phyloP scores from a whole-genome alignment of 2,329 filamentous ascomycete genomes.

The Nakataea oryzae region DNA sequence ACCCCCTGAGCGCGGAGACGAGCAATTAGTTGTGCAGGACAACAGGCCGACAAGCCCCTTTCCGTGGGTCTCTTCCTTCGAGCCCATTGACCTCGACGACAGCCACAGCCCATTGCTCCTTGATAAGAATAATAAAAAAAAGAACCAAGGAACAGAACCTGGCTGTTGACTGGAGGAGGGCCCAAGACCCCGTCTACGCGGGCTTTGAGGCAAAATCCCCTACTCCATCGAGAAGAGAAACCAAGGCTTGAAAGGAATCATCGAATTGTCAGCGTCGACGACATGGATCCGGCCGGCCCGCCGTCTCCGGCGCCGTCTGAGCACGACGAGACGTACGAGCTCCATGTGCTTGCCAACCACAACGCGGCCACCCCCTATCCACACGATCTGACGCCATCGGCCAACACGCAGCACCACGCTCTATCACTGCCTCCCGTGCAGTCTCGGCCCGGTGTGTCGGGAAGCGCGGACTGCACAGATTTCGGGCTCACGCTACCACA shows the following conservation, averaged over 20 bases:
- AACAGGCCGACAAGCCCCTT: background rate
- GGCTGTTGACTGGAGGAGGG: background rate
- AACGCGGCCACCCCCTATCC: constrained; percentile 22
- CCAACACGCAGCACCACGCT: constrained; percentile 15
- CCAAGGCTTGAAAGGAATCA: background rate
- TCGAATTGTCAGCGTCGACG: background rate
- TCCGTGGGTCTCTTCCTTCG: background rate
- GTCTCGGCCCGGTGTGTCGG: constrained; percentile 3
- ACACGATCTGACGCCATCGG: constrained; percentile 15
- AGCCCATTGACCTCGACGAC: background rate
- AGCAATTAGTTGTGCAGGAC: background rate
- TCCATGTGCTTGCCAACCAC: constrained; percentile 33
- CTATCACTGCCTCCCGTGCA: constrained; percentile 25
- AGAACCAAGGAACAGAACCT: background rate
- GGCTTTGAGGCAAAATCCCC: background rate
- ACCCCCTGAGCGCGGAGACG: background rate
- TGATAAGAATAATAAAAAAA: no score
- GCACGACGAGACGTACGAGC: constrained; percentile 25
- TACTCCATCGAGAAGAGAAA: background rate
- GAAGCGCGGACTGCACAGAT: background rate
- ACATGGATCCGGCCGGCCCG: background rate
- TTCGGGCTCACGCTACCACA: constrained; percentile 3
- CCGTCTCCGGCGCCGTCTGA: constrained; percentile 35
- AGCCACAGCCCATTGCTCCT: background rate
- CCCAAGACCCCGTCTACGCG: background rate